Evolutionary conservation across 2,329 filamentous ascomycete genomes (phyloP).

Genomic region (Trichoderma endophyticum): DNA sequence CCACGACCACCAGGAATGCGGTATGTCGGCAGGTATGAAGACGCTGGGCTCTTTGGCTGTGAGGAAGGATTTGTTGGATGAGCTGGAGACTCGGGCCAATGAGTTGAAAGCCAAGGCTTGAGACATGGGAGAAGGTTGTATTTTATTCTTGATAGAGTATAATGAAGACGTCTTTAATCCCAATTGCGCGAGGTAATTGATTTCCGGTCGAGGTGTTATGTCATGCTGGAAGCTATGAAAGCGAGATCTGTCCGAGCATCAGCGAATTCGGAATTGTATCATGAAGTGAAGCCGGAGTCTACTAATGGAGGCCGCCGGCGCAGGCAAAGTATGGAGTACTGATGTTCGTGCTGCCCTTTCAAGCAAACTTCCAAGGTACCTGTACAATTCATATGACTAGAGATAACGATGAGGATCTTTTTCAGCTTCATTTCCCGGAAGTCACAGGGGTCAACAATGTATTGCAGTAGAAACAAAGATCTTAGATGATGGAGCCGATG

Average conservation of each 20-base stretch:
- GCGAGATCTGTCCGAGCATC: background rate
- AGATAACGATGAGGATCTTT: background rate
- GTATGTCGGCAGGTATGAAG: conserved; percentile 28
- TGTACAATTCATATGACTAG: background rate
- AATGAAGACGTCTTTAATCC: background rate
- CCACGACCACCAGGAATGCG: conserved; percentile 29
- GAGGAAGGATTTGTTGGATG: conserved; percentile 26
- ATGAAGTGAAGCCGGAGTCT: background rate
- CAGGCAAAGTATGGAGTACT: background rate
- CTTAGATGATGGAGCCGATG: background rate
- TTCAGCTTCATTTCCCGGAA: background rate
- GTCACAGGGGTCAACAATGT: background rate
- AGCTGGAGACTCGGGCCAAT: conserved; percentile 22
- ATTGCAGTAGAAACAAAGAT: background rate
- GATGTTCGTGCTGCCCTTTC: background rate
- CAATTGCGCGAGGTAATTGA: background rate
- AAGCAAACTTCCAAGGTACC: background rate
- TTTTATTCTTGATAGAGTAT: background rate
- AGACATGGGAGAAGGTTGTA: background rate
- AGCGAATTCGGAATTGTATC: background rate
- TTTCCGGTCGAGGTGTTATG: no score
- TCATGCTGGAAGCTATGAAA: background rate
- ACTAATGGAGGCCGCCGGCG: conserved; percentile 7
- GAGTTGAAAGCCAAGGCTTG: background rate
- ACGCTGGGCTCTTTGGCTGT: conserved; percentile 28